Base-by-base conservation (phyloP, 305 asterid species). In the Caryopteris hybrid region DNA sequence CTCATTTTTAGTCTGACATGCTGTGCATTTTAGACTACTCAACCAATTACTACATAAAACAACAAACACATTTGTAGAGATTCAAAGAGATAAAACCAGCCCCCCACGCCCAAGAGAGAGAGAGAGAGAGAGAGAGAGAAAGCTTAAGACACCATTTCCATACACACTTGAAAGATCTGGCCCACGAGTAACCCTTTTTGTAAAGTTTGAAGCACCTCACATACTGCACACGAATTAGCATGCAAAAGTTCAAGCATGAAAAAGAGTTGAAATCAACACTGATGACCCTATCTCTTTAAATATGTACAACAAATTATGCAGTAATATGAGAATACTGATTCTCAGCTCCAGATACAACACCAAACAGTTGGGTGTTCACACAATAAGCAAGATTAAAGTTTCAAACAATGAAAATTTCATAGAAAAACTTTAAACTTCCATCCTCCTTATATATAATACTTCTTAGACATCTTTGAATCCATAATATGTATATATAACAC, bases 211-310 rank as follows among this genome's bases (percentile, higher is more conserved):
- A 34, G 71, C 68, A 59, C 22, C 14, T 43, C 59, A 42, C 18
- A 57, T 43, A 53, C 38, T 41, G 46, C 66, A 45, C 14, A 66
- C 21, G 34, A 43, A 55, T 59, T 50, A 25, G 38, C 53, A 57
- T 60, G 51, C 52, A 68, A 47, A 42, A 46, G 59, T 22, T 13
- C 43, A 64, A 36, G 64, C 53, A 64, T 57, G 50, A 71, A 74
- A 29, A 27, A 39, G 51, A 21, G 42, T 17, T 57, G 63, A 57
- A 57, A 55, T 33, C 43, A 31, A 5, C 22, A 55, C 56, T 52
- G 11, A 34, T 17, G n/a, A 38, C 39, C 59, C 47, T 61, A 73
- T 57, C 38, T 14, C 57, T 14, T 53, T 14, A 22, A 61, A 69
- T 57, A 21, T 21, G 16, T 61, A 42, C 18, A 17, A 20, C 42